Base-by-base conservation (phyloP, 2,329 filamentous ascomycete species). In the Penicillium brevicompactum region DNA sequence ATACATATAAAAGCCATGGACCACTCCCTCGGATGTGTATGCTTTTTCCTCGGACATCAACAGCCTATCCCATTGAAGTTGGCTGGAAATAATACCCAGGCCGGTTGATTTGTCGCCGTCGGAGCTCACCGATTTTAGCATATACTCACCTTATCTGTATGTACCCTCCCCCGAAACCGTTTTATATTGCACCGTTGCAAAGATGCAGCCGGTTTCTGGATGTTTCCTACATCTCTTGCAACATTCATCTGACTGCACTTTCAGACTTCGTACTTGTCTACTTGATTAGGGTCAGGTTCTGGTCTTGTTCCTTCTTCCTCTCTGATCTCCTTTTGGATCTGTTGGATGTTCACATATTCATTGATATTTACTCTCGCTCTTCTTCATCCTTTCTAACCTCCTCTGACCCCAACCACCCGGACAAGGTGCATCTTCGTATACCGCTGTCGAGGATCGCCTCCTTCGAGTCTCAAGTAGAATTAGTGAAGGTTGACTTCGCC, bases 61-160 rank as follows among this genome's bases (percentile, higher is more conserved):
- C 9, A 43, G 49, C 30, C 44, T 42, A 38, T 53, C 49, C 14
- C 34, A 43, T 34, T 37, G 16, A 18, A 46, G 44, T 46, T 42
- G 34, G 18, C 27, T 46, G 43, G 37, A 24, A 9, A 37, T 21
- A 27, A 31, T 14, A 52, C 30, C 27, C 37, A 8, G 27, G 30
- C 16, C 37, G 40, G 16, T 43, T 52, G 31, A 55, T 51, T 49
- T 41, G 41, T 46, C 42, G 31, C 27, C 49, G 38, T 66, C 64
- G 65, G 66, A 61, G 53, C 64, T 63, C 42, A 51, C 65, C 65
- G 66, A 63, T 45, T 18, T 18, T 37, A 40, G 49, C 49, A 47
- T 49, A 55, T 58, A 59, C 30, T 53, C 44, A 49, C 51, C 49
- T 57, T 59, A 58, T 62, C 55, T 53, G 46, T 56, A 48, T 32